These are phyloP conservation scores for Canavalia gladiata DNA, from an alignment of 306 rosid species.

Conservation along the genomic window DNA sequence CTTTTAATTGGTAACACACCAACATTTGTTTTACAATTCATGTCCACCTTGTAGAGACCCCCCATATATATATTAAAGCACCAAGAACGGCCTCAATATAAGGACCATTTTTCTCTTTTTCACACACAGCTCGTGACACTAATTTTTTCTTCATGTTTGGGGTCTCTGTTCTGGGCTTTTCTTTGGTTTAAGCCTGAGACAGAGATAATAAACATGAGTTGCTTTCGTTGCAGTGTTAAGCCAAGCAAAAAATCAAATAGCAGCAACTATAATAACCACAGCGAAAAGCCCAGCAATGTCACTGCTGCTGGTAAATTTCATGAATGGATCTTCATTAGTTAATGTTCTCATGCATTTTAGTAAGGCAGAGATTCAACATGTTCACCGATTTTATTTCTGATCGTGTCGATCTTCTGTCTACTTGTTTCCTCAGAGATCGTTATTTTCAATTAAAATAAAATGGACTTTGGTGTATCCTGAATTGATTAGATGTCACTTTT, in stretches of 20 bases:
- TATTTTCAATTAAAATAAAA: background rate
- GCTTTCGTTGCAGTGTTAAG: conserved; percentile 67
- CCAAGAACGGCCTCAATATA: conserved; percentile 5
- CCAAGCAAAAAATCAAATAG: conserved; percentile 53
- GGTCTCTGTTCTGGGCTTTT: conserved; percentile 34
- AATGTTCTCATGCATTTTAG: conserved; percentile 18
- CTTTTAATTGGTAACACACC: background rate
- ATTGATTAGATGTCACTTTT: conserved; percentile 23
- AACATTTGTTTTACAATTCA: background rate
- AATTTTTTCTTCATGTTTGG: conserved; percentile 16
- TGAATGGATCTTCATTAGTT: conserved; percentile 9
- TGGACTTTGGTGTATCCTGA: conserved; percentile 39
- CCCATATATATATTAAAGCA: conserved; percentile 46
- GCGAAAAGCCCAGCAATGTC: conserved; percentile 51
- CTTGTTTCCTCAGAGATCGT: background rate
- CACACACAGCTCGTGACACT: conserved; percentile 46
- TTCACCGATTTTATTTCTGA: conserved; percentile 13
- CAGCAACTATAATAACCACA: background rate
- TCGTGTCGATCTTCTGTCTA: background rate
- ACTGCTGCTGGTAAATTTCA: conserved; percentile 53
- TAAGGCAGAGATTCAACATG: background rate
- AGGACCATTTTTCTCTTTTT: background rate
- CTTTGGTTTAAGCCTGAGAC: conserved; percentile 48
- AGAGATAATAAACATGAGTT: conserved; percentile 71
- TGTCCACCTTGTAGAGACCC: conserved; percentile 35